Evolutionary conservation across 31 red algal species (phyloP), one percentile per base, ranked within the genome.

Genomic region (Odonthalia washingtoniensis): DNA sequence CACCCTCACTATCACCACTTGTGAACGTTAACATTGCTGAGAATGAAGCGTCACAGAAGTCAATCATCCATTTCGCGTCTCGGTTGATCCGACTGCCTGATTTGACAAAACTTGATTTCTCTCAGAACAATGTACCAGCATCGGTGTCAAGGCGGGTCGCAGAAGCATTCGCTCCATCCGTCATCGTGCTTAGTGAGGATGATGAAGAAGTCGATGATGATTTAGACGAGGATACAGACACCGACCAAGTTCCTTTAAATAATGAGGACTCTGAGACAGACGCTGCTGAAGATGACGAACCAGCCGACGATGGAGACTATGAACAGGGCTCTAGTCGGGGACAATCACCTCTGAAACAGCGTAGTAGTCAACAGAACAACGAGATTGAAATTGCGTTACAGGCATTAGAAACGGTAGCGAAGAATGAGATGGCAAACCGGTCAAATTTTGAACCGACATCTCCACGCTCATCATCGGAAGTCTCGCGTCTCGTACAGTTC

Each of bases 31-130:
- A 41, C 4, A 62, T 68, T 21, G 78, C 78, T 32, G 53, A 82
- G 31, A 68, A 68, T 27, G 78, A 42, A 28, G 78, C 78, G 31
- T 2, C 78, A 35, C 33, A 40, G 31, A 40, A 46, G 5, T 42
- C 78, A 26, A 28, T 82, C 5, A 62, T 74, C n/a, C 32, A 49
- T 52, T 74, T 70, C 12, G 75, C 53, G 46, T 74, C 46, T 1
- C 21, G 31, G 4, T 2, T 88, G 3, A 64, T 62, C 37, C 1
- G n/a, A 26, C 62, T 82, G n/a, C 52, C 78, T 0, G 63, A 53
- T 9, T 74, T 88, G 72, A 30, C 34, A 0, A 57, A 57, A 5
- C n/a, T 74, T 4, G 85, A 78, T 27, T 49, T 49, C 45, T 30
- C 40, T n/a, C 12, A 34, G 33, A 57, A 39, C 9, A 46, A 32